phyloP scores from a whole-genome alignment of 1,284 basidiomycete genomes.

The Sanguinoderma infundibulare region DNA sequence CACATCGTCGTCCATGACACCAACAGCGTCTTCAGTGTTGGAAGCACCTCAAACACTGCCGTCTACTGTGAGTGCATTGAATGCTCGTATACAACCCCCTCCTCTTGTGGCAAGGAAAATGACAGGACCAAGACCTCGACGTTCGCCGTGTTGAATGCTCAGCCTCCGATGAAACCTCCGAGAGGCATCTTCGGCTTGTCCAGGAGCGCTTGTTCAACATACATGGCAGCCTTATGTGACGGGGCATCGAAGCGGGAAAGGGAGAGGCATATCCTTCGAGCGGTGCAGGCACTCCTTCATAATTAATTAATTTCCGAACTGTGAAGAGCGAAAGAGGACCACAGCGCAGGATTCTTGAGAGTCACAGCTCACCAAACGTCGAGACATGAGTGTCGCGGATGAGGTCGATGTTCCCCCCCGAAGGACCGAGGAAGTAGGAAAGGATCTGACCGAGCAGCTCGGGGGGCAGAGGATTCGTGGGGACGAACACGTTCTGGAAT shows the following conservation, averaged over 20 bases:
- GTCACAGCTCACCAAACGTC: slow-evolving; percentile 5
- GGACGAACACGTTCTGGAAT: background rate
- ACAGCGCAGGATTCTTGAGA: background rate
- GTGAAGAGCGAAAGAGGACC: slow-evolving; percentile 9
- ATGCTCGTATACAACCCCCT: background rate
- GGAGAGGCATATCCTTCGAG: slow-evolving; percentile 2
- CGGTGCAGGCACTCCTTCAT: slow-evolving; percentile 7
- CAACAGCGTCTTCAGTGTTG: slow-evolving; percentile 10
- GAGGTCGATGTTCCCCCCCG: background rate
- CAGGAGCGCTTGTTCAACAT: too few relatives aligned
- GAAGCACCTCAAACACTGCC: slow-evolving; percentile 1
- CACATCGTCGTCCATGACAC: background rate
- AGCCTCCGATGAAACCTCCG: slow-evolving; percentile 1
- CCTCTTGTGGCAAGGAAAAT: background rate
- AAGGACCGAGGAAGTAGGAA: background rate
- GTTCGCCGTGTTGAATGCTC: slow-evolving; percentile 5
- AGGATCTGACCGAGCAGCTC: slow-evolving; percentile 9
- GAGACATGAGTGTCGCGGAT: slow-evolving; percentile 9
- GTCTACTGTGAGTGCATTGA: background rate
- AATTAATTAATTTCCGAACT: background rate
- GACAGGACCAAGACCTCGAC: slow-evolving; percentile 12
- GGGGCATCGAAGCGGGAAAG: background rate
- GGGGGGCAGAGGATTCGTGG: slow-evolving; percentile 3
- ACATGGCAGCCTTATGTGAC: too few relatives aligned
- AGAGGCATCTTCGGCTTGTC: background rate